These are phyloP conservation scores for Pseudogymnoascus sp. DNA, from an alignment of 2,329 filamentous ascomycete genomes.

Conservation along the genomic window DNA sequence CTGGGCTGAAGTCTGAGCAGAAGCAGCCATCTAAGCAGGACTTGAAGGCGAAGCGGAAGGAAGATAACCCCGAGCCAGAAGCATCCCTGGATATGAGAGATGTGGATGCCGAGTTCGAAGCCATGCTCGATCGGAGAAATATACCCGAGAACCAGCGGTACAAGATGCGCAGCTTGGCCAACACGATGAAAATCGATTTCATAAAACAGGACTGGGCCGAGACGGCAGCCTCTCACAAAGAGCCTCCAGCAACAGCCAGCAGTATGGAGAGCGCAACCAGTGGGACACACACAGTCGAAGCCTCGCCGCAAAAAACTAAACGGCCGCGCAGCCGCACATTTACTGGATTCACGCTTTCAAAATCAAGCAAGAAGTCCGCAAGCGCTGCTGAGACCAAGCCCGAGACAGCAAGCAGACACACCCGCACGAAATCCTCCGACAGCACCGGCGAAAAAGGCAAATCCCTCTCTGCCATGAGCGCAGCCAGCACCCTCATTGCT, in stretches of 20 bases:
- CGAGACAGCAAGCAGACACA: constrained; percentile 57
- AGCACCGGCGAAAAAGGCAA: constrained; percentile 56
- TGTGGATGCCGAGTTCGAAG: constrained; percentile 52
- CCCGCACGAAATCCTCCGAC: constrained; percentile 66
- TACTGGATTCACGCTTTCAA: constrained; percentile 56
- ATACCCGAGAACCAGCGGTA: constrained; percentile 90
- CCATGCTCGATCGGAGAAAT: constrained; percentile 74
- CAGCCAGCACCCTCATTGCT: constrained; percentile 51
- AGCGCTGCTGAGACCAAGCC: constrained; percentile 38
- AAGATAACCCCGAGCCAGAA: constrained; percentile 2
- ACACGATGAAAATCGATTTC: constrained; percentile 91
- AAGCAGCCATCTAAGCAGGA: neutral
- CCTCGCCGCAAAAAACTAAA: constrained; percentile 41
- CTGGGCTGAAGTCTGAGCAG: neutral
- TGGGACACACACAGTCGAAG: constrained; percentile 31
- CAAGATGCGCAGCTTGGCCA: constrained; percentile 85
- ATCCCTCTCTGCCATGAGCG: constrained; percentile 46
- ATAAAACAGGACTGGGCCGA: constrained; percentile 81
- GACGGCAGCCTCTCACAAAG: constrained; percentile 45
- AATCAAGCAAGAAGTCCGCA: constrained; percentile 60
- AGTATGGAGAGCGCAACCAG: constrained; percentile 39
- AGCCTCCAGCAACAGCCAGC: constrained; percentile 18
- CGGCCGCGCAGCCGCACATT: constrained; percentile 69
- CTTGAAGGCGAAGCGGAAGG: neutral
- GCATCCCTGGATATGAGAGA: constrained; percentile 42